A percentile compares a stretch with the other conserved stretches of the same genome.
Conservation (phyloP, 139 green algal species). For the Parachlorella kessleri region DNA sequence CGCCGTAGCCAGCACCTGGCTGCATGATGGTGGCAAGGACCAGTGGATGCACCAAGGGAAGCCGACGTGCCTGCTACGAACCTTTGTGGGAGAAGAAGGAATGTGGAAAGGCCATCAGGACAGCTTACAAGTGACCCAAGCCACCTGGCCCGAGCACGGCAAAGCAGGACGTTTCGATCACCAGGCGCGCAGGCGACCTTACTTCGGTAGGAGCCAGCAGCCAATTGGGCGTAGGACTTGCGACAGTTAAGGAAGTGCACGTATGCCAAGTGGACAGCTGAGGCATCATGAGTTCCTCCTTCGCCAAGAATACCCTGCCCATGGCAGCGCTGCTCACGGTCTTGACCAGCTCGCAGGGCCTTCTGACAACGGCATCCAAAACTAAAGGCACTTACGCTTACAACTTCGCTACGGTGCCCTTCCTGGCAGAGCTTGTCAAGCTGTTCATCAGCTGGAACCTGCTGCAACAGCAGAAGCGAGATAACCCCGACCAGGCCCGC, state of each 20-base stretch:
- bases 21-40: background rate
- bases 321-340: conserved; percentile 50
- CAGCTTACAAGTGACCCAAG: no score
- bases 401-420: conserved; percentile 64
- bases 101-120: no score
- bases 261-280: no score
- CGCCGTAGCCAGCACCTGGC: background rate
- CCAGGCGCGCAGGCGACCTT: no score
- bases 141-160: no score
- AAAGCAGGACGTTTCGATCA: no score
- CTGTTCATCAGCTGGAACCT: conserved; percentile 42
- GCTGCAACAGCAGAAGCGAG: conserved; percentile 24
- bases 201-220: no score
- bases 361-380: conserved; percentile 55
- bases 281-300: no score
- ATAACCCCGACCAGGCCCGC: conserved; percentile 13
- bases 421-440: conserved; percentile 64
- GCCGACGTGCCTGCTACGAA: no score
- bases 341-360: conserved; percentile 50
- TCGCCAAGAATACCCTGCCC: conserved; percentile 30
- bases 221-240: no score
- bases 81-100: no score
- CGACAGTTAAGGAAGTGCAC: no score
- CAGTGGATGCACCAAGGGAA: background rate
- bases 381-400: conserved; percentile 50